These are phyloP conservation scores for Globisporangium takayamanum DNA, from an alignment of 352 stramenopile genomes.

Conservation along the genomic window DNA sequence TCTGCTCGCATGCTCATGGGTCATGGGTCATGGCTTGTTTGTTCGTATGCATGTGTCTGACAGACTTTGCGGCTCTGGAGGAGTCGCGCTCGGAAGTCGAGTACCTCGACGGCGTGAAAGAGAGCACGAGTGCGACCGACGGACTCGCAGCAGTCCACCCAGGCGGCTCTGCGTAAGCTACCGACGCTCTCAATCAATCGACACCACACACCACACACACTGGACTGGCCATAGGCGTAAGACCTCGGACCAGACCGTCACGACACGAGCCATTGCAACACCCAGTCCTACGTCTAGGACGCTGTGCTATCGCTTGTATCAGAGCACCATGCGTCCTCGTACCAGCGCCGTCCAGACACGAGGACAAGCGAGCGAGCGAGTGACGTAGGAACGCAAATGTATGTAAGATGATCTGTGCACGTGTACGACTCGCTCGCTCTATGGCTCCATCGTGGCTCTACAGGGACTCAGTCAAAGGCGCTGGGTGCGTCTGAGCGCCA, in stretches of 20 bases:
- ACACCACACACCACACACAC: not conserved
- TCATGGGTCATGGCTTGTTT: not conserved
- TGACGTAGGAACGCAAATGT: not conserved
- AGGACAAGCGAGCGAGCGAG: not conserved
- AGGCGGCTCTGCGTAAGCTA: conserved; percentile 4
- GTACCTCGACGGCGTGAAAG: conserved; percentile 36
- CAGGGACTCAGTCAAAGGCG: no score
- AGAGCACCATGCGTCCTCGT: not conserved
- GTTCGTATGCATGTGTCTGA: not conserved
- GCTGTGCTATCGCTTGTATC: not conserved
- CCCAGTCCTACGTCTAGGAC: not conserved
- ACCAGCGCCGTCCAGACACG: not conserved
- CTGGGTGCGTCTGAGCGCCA: no score
- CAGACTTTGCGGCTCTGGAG: conserved; percentile 56
- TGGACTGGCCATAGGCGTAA: not conserved
- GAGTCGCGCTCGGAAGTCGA: conserved; percentile 50
- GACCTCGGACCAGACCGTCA: not conserved
- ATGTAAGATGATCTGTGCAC: not conserved
- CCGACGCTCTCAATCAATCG: not conserved
- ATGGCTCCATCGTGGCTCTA: no score
- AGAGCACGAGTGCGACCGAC: conserved; percentile 2
- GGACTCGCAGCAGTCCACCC: conserved; percentile 26
- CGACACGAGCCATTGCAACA: not conserved
- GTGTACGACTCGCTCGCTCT: not conserved
- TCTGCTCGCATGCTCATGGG: not conserved